These are phyloP conservation scores for Pseudogymnoascus sp. DNA, from an alignment of 2,329 filamentous ascomycete species.

Conservation along the genomic window DNA sequence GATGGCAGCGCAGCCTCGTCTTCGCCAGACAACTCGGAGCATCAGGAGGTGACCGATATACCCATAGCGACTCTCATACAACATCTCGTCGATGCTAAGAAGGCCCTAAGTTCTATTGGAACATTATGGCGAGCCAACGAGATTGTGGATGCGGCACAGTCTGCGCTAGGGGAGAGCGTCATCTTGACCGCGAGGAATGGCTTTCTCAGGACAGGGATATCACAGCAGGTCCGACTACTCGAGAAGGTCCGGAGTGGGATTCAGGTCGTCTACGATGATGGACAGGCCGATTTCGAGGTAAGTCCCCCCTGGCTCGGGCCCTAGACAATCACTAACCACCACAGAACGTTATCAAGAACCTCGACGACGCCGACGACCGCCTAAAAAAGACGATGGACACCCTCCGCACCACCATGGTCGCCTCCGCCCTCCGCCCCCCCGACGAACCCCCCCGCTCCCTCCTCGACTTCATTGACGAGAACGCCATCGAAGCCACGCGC, in stretches of 20 bases:
- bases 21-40: slow-evolving; percentile 14
- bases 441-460: slow-evolving; percentile 51
- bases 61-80: slow-evolving; percentile 70
- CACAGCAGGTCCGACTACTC: slow-evolving; percentile 45
- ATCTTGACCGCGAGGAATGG: slow-evolving; percentile 60
- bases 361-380: slow-evolving; percentile 58
- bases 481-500: slow-evolving; percentile 56
- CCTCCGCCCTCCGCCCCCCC: slow-evolving; percentile 51
- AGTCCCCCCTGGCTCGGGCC: background rate
- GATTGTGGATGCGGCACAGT: slow-evolving; percentile 67
- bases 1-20: slow-evolving; percentile 16
- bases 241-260: slow-evolving; percentile 42
- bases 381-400: slow-evolving; percentile 59
- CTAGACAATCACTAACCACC: slow-evolving; percentile 11
- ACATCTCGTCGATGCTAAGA: slow-evolving; percentile 79
- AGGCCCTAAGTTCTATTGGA: slow-evolving; percentile 73
- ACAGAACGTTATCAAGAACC: slow-evolving; percentile 47
- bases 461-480: slow-evolving; percentile 69
- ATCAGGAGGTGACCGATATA: slow-evolving; percentile 17
- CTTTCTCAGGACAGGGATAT: slow-evolving; percentile 57
- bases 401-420: slow-evolving; percentile 55
- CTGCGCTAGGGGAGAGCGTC: slow-evolving; percentile 68
- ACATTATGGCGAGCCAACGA: slow-evolving; percentile 81
- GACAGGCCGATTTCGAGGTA: slow-evolving; percentile 48
- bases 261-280: slow-evolving; percentile 46